Base-by-base conservation (phyloP, 495 filamentous ascomycete genomes). In the Penicillium waksmanii region DNA sequence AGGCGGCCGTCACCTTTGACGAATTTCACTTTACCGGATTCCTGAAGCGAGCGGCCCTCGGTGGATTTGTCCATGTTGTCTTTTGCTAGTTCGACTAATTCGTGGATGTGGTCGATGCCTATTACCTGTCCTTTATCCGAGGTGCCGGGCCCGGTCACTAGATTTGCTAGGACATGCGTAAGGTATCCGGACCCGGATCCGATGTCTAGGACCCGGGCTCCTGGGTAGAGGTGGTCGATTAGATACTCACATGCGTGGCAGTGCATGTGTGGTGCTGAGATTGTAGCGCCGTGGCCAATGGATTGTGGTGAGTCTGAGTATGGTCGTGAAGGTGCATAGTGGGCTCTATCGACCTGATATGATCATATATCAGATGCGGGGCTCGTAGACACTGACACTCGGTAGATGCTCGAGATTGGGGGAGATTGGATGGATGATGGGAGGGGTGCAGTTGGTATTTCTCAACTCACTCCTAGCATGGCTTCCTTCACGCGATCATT, bases 261-360 rank as follows among this genome's bases (percentile, higher is more conserved):
- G 77, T 98, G 95, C 91, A 98, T 98, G 81, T 98, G 95, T 17
- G 95, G 95, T 19, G 95, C 95, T 31, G 89, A 93, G 64, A 98
- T 98, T 53, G 96, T 98, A 53, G 95, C 95, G 15, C 71, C 64
- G 72, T 90, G 85, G 53, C 96, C 94, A 75, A 98, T 98, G 56
- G 84, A 68, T 73, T 98, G 94, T 9, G 95, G 95, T 23, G 87
- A 90, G 81, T 98, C 95, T 53, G 90, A 84, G 77, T 98, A 98
- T 1, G 95, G 84, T 48, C 84, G 82, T 18, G 86, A 83, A 5
- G 81, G 82, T 27, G 79, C 75, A 79, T 93, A 98, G 74, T 97
- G 85, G 3, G 86, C 93, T 51, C 95, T 85, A 72, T 98, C 95
- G 69, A 98, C 94, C 90, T 94, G 61, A 19, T 9, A 17, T 23